Evolutionary conservation across 1,284 basidiomycete genomes (phyloP).

Genomic region (Omphalotus olearius): DNA sequence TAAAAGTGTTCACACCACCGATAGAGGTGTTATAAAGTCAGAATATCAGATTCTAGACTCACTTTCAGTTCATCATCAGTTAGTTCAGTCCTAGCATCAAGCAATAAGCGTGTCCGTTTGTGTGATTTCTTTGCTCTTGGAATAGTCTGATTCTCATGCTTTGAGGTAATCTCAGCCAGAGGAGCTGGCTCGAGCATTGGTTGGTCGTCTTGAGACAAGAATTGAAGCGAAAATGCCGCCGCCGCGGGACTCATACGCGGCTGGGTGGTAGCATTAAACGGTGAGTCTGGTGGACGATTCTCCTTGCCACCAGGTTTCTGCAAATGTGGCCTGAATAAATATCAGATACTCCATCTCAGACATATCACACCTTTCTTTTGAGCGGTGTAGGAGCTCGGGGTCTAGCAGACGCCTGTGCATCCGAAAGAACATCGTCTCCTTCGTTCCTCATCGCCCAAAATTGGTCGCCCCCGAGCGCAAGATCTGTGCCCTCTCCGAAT

Average conservation of each 20-base stretch:
- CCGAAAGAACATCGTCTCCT: not conserved
- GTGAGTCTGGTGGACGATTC: conserved; percentile 6
- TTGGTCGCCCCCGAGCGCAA: conserved; percentile 22
- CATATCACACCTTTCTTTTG: conserved; percentile 15
- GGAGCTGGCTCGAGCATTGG: conserved; percentile 16
- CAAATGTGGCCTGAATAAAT: not conserved
- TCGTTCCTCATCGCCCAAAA: not conserved
- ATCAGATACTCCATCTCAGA: not conserved
- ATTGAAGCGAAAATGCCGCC: conserved; percentile 32
- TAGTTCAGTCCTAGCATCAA: conserved; percentile 70
- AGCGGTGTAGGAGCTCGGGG: conserved; percentile 12
- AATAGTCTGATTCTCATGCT: conserved; percentile 21
- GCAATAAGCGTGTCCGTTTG: conserved; percentile 38
- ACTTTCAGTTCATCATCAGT: conserved; percentile 78
- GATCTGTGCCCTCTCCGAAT: conserved; percentile 21
- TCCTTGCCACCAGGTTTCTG: conserved; percentile 6
- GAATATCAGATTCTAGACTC: conserved; percentile 4
- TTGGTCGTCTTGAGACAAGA: conserved; percentile 35
- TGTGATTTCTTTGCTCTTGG: conserved; percentile 24
- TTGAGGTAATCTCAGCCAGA: conserved; percentile 26
- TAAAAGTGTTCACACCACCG: conserved; percentile 20
- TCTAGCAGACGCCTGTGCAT: not conserved
- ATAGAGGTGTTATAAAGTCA: not conserved
- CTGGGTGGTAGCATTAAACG: not conserved
- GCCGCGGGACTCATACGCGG: conserved; percentile 24